These are phyloP conservation scores for Scedosporium aurantiacum DNA, from an alignment of 2,329 filamentous ascomycete genomes.

Conservation along the genomic window DNA sequence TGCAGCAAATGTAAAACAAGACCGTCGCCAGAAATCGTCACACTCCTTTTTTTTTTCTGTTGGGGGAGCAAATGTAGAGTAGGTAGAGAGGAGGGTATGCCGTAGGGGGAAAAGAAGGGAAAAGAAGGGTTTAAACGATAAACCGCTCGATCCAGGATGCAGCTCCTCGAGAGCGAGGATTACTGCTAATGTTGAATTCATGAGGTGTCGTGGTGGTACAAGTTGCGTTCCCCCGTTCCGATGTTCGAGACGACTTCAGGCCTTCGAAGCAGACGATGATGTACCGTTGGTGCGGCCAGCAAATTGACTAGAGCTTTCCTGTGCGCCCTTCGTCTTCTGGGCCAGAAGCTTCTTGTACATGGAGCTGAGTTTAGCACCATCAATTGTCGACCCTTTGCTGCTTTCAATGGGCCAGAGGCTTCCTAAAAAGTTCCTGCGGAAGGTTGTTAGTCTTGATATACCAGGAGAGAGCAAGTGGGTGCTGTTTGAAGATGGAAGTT, in stretches of 20 bases:
- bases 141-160: neutral
- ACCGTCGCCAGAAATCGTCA: neutral
- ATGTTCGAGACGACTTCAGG: neutral
- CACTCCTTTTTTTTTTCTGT: neutral
- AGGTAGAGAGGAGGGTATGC: neutral
- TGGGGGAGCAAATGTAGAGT: neutral
- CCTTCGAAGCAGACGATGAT: neutral
- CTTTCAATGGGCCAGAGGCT: slow-evolving; percentile 35
- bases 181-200: no score
- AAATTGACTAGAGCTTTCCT: slow-evolving; percentile 16
- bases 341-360: slow-evolving; percentile 31
- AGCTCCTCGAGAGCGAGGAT: no score
- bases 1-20: neutral
- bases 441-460: neutral
- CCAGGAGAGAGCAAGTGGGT: no score
- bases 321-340: slow-evolving; percentile 15
- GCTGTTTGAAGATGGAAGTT: no score
- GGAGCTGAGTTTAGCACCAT: slow-evolving; percentile 30
- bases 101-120: neutral
- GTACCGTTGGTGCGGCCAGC: slow-evolving; percentile 4
- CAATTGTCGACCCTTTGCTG: slow-evolving; percentile 28
- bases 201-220: neutral
- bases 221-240: neutral
- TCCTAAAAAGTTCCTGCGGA: slow-evolving; percentile 30
- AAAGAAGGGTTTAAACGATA: no score